A percentile compares a stretch with the other conserved stretches of the same genome.
These are phyloP conservation scores for Hyphopichia homilentoma DNA, from an alignment of 805 yeast genomes.

Conservation along the genomic window DNA sequence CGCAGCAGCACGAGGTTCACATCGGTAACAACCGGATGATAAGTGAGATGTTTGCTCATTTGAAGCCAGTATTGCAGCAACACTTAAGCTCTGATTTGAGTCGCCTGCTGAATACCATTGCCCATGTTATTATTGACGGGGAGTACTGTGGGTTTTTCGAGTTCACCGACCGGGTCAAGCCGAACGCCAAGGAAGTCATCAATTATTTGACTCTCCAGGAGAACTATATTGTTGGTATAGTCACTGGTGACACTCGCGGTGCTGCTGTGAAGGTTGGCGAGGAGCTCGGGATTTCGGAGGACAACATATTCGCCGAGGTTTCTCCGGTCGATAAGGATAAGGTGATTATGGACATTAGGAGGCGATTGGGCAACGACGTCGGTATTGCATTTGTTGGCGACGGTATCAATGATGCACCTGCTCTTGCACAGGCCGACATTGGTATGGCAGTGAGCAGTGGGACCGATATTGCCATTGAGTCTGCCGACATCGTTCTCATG, in stretches of 20 bases:
- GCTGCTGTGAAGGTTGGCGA: conserved; percentile 65
- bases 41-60: conserved; percentile 11
- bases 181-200: conserved; percentile 61
- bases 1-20: conserved; percentile 26
- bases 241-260: conserved; percentile 77
- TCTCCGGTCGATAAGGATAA: conserved; percentile 75
- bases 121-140: conserved; percentile 58
- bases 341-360: conserved; percentile 57
- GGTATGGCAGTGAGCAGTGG: conserved; percentile 93
- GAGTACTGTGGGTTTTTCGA: conserved; percentile 61
- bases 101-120: conserved; percentile 38
- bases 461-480: conserved; percentile 93
- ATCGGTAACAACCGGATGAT: conserved; percentile 55
- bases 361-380: conserved; percentile 30
- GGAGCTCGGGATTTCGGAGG: conserved; percentile 60
- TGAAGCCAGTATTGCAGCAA: conserved; percentile 3
- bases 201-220: conserved; percentile 43
- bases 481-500: conserved; percentile 88
- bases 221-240: conserved; percentile 71
- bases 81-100: conserved; percentile 2
- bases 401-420: conserved; percentile 98
- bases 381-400: conserved; percentile 90
- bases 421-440: conserved; percentile 79
- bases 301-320: conserved; percentile 69
- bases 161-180: conserved; percentile 63